Percentiles rank a stretch among this genome's conserved stretches.
These are phyloP conservation scores for Candida parachauliodes DNA, from an alignment of 805 yeast genomes.

Conservation along the genomic window DNA sequence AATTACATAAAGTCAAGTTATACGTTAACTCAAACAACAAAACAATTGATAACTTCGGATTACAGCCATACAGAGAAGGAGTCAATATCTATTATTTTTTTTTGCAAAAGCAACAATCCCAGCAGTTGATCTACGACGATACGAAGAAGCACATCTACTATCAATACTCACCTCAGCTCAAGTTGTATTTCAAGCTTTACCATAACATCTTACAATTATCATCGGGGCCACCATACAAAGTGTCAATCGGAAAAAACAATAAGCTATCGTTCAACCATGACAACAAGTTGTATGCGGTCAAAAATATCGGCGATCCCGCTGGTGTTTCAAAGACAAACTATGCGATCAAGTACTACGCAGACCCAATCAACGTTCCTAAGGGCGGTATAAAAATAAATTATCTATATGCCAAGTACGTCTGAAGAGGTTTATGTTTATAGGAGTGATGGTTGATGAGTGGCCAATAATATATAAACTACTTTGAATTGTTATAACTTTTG, in stretches of 20 bases:
- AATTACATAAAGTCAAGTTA: not conserved
- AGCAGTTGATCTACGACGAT: slow-evolving; percentile 1
- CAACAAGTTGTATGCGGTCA: slow-evolving; percentile 6
- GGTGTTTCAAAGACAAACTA: slow-evolving; percentile 4
- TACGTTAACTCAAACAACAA: slow-evolving; percentile 5
- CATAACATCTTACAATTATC: slow-evolving; percentile 1
- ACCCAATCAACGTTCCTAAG: slow-evolving; percentile 3
- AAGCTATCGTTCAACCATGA: slow-evolving; percentile 2
- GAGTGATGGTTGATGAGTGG: too few species aligned
- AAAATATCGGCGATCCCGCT: slow-evolving; percentile 6
- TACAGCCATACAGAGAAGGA: slow-evolving; percentile 1
- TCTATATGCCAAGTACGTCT: slow-evolving; percentile 5
- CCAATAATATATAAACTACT: too few species aligned
- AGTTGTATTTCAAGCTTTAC: not conserved
- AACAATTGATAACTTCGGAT: not conserved
- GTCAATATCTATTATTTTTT: not conserved
- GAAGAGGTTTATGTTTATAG: too few species aligned
- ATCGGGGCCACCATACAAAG: not conserved
- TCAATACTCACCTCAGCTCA: not conserved
- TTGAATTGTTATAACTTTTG: too few species aligned
- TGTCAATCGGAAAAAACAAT: slow-evolving; percentile 2
- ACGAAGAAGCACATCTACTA: not conserved
- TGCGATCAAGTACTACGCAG: slow-evolving; percentile 4
- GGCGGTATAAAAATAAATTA: slow-evolving; percentile 4
- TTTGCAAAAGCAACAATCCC: slow-evolving; percentile 1